These are phyloP conservation scores for Tetrahymena elliotti DNA, from an alignment of 73 alveolate genomes.

Conservation along the genomic window DNA sequence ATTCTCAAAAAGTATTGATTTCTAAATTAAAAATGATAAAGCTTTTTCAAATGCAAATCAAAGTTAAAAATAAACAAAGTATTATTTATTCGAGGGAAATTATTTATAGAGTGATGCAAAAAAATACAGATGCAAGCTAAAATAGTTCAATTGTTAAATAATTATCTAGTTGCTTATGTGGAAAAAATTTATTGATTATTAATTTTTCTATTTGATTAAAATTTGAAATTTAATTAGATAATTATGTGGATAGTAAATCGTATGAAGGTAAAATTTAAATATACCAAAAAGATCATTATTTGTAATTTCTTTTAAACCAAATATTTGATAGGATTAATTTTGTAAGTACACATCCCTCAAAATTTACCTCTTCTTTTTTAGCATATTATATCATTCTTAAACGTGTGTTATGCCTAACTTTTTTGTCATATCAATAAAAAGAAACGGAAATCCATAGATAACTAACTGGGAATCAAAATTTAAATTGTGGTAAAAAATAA, in stretches of 20 bases:
- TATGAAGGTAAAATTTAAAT: not conserved
- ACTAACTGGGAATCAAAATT: no score
- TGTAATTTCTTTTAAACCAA: not conserved
- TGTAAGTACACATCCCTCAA: not conserved
- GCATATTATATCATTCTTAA: no score
- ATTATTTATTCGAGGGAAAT: not conserved
- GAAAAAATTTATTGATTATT: not conserved
- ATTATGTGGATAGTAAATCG: not conserved
- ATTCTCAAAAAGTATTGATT: not conserved
- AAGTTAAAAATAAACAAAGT: no score
- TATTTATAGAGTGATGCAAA: not conserved
- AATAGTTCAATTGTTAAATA: no score
- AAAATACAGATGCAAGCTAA: not conserved
- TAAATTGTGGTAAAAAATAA: no score
- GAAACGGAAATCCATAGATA: no score
- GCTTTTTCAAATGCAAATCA: no score
- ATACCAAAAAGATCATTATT: not conserved
- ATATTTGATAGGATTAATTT: no score
- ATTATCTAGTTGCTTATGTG: not conserved
- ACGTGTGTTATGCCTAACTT: no score
- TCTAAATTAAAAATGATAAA: not conserved
- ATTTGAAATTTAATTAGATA: not conserved
- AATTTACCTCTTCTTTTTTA: no score
- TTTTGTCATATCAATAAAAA: no score
- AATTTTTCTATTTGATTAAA: not conserved